Conservation (phyloP, 805 yeast genomes). For the Candida khao-thaluensis region DNA sequence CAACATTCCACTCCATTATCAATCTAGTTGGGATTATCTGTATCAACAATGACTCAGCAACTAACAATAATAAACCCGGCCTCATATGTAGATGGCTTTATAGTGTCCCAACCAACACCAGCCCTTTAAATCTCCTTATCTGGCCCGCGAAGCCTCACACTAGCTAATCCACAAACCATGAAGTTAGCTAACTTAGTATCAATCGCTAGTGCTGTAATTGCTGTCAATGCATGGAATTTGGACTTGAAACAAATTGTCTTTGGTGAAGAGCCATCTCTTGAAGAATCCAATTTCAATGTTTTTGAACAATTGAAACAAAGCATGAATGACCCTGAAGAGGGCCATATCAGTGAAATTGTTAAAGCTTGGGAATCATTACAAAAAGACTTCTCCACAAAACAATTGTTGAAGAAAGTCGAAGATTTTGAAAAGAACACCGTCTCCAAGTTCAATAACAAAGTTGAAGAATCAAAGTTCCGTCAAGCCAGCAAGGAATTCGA, state of each 20-base stretch:
- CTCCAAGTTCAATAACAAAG: slow-evolving; percentile 3
- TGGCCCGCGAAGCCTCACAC: background rate
- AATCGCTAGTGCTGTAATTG: slow-evolving; percentile 9
- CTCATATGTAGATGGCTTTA: no score
- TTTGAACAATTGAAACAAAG: slow-evolving; percentile 8
- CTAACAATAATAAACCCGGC: no score
- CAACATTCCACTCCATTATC: no score
- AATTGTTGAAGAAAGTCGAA: slow-evolving; percentile 12
- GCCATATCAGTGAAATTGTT: slow-evolving; percentile 10
- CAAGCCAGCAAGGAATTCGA: slow-evolving; percentile 17
- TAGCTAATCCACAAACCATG: slow-evolving; percentile 8
- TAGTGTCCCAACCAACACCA: no score
- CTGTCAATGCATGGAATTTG: slow-evolving; percentile 13
- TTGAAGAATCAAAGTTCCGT: background rate
- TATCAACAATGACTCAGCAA: no score
- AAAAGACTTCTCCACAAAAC: slow-evolving; percentile 10
- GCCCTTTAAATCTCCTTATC: no score
- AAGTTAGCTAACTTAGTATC: slow-evolving; percentile 12
- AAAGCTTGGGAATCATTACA: slow-evolving; percentile 20
- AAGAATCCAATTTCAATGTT: slow-evolving; percentile 3
- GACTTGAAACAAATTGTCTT: slow-evolving; percentile 12
- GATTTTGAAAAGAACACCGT: slow-evolving; percentile 1
- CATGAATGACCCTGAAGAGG: slow-evolving; percentile 11
- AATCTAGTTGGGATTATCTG: no score
- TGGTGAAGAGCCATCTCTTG: slow-evolving; percentile 1